Percentiles rank a stretch among this genome's conserved stretches.
These are phyloP conservation scores for Camellia sinensis DNA, from an alignment of 148 eudicot species.

Conservation along the genomic window DNA sequence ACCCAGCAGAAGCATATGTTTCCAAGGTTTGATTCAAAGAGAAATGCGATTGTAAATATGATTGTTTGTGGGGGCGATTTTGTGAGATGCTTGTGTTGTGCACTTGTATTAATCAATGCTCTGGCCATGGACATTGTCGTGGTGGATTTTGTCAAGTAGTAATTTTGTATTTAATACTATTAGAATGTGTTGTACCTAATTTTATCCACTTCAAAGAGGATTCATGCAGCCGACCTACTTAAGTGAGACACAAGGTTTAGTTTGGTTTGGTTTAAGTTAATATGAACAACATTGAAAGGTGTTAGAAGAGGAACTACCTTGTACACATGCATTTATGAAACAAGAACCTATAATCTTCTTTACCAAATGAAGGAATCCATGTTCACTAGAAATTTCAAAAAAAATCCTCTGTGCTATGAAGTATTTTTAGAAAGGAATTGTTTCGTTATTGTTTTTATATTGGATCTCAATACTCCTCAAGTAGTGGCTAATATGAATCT, in stretches of 20 bases:
- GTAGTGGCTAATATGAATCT: background rate
- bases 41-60: constrained; percentile 96
- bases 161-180: background rate
- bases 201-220: background rate
- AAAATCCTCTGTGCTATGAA: background rate
- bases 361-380: no score
- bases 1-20: constrained; percentile 69
- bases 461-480: background rate
- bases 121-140: constrained; percentile 85
- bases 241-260: background rate
- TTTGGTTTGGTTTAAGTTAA: background rate
- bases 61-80: constrained; percentile 69
- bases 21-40: constrained; percentile 58
- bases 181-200: background rate
- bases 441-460: background rate
- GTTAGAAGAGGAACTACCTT: background rate
- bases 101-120: constrained; percentile 88
- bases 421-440: background rate
- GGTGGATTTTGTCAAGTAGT: constrained; percentile 95
- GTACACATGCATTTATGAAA: background rate
- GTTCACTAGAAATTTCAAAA: background rate
- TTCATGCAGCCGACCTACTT: no score
- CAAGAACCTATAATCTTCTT: constrained; percentile 1
- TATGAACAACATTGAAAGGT: background rate
- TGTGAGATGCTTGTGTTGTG: constrained; percentile 73